Conservation (phyloP, 345 rosid genomes). For the Brassica juncea region DNA sequence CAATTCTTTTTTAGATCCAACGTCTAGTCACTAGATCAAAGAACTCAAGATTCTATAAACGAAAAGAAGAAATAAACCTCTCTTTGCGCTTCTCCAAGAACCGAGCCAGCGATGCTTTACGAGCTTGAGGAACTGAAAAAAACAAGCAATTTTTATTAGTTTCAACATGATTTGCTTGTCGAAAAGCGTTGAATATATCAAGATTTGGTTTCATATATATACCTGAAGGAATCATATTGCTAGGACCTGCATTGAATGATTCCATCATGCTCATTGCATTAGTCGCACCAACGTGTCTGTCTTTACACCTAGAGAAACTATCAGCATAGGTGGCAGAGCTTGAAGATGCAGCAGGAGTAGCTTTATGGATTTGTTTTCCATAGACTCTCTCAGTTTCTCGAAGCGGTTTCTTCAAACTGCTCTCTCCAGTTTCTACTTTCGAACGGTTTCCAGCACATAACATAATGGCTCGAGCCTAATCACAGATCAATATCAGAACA, state of each 20-base stretch:
- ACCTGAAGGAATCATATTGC: conserved; percentile 64
- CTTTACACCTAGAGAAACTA: conserved; percentile 52
- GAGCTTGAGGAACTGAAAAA: conserved; percentile 74
- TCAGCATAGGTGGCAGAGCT: conserved; percentile 49
- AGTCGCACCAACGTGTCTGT: conserved; percentile 47
- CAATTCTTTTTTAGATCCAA: background rate
- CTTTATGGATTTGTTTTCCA: conserved; percentile 43
- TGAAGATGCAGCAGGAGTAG: conserved; percentile 53
- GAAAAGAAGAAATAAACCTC: conserved; percentile 46
- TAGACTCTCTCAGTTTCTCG: conserved; percentile 15
- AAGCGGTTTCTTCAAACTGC: conserved; percentile 19
- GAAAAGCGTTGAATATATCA: background rate
- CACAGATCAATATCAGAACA: background rate
- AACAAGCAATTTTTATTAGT: background rate
- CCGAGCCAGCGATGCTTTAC: conserved; percentile 92
- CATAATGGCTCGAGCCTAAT: conserved; percentile 93
- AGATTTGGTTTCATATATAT: conserved; percentile 8
- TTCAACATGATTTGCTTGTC: background rate
- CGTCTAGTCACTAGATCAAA: background rate
- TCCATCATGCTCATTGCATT: conserved; percentile 47
- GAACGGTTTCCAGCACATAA: conserved; percentile 63
- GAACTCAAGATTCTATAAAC: background rate
- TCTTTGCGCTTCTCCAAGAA: conserved; percentile 98
- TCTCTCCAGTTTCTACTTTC: conserved; percentile 25
- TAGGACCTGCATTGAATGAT: conserved; percentile 41